Conservation (phyloP, 805 yeast genomes). For the Metschnikowia reukaufii region DNA sequence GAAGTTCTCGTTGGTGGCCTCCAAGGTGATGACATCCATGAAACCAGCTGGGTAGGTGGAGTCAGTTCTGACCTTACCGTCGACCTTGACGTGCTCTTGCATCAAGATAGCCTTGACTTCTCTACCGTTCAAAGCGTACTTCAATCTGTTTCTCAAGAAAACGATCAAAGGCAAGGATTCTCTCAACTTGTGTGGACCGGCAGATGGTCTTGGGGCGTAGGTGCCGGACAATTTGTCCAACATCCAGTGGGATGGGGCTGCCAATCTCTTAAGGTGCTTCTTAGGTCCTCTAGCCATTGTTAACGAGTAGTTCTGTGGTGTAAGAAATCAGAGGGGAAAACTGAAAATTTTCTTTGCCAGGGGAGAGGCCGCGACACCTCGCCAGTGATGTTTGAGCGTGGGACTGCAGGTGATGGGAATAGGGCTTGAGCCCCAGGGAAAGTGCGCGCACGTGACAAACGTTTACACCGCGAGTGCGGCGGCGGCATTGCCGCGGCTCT, state of each 20-base stretch:
- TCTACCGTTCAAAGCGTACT: constrained; percentile 98
- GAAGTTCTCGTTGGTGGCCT: constrained; percentile 99
- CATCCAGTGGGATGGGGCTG: constrained; percentile 99
- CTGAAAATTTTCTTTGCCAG: constrained; percentile 16
- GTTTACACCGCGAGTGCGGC: too few relatives aligned
- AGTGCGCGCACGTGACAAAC: constrained; percentile 3
- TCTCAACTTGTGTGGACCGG: constrained; percentile 99
- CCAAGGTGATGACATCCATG: constrained; percentile 97
- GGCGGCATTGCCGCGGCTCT: too few relatives aligned
- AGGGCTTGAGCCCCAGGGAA: constrained; percentile 7
- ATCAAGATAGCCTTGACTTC: constrained; percentile 97
- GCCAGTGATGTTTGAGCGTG: background rate
- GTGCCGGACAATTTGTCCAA: constrained; percentile 99
- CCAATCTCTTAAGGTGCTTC: constrained; percentile 99
- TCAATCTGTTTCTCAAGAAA: constrained; percentile 97
- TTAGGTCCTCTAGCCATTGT: constrained; percentile 84
- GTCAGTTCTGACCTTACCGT: constrained; percentile 99
- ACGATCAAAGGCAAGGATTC: constrained; percentile 97
- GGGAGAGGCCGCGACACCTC: constrained; percentile 2
- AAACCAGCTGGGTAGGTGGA: constrained; percentile 98
- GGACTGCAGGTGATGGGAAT: background rate
- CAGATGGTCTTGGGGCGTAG: constrained; percentile 99
- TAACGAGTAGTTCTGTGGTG: constrained; percentile 8
- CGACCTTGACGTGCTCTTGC: constrained; percentile 98
- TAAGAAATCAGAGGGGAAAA: background rate